These are phyloP conservation scores for Penicillium herquei DNA, from an alignment of 495 filamentous ascomycete species.

Conservation along the genomic window DNA sequence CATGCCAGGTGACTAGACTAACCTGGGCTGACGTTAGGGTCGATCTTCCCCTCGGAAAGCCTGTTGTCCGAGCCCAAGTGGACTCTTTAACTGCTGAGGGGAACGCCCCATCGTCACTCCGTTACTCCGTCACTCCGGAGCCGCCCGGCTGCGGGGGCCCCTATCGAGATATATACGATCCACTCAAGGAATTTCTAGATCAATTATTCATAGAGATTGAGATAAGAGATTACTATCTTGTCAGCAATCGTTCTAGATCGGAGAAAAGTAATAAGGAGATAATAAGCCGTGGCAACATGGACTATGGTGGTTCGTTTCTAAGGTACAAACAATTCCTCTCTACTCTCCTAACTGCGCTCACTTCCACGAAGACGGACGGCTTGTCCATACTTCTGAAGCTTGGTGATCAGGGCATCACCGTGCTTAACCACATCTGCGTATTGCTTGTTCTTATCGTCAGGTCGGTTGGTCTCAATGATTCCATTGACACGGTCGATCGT, in stretches of 20 bases:
- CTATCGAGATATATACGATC: neutral
- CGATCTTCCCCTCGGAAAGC: conserved; percentile 4
- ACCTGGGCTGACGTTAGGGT: neutral
- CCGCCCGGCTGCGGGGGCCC: conserved; percentile 20
- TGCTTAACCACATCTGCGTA: conserved; percentile 97
- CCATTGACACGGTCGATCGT: conserved; percentile 97
- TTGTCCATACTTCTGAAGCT: conserved; percentile 98
- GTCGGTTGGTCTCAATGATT: conserved; percentile 95
- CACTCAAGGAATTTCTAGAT: neutral
- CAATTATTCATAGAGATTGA: too few species aligned
- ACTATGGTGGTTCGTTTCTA: conserved; percentile 1
- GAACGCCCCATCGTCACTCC: conserved; percentile 4
- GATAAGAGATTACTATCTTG: too few species aligned
- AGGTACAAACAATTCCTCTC: neutral
- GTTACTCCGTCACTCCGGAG: conserved; percentile 10
- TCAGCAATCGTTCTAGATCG: neutral
- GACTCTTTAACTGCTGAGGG: neutral
- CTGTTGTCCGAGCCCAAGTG: neutral
- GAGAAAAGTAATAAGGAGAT: neutral
- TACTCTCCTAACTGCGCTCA: conserved; percentile 62
- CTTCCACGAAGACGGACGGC: conserved; percentile 91
- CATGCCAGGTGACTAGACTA: neutral
- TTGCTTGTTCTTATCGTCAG: conserved; percentile 98
- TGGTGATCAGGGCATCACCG: conserved; percentile 94
- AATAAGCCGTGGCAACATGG: neutral